Conservation (phyloP, 345 rosid species). For the Brassica carinata region DNA sequence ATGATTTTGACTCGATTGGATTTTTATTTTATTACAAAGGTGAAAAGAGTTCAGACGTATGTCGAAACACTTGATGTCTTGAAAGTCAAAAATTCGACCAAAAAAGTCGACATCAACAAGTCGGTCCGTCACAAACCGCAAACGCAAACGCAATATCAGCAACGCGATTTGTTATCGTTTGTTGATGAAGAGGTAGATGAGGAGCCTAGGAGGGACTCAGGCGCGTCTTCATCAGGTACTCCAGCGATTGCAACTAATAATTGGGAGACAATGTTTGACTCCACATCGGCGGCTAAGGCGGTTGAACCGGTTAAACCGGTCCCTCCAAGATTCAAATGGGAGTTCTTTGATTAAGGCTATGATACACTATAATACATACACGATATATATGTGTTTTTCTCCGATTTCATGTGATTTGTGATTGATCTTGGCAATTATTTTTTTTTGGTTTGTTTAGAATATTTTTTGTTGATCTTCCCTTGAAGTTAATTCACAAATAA, state of each 20-base stretch:
- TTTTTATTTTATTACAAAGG: conserved; percentile 47
- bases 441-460: conserved; percentile 23
- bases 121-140: conserved; percentile 49
- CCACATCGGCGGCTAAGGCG: conserved; percentile 46
- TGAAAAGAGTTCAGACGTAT: conserved; percentile 84
- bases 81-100: conserved; percentile 68
- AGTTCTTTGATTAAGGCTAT: conserved; percentile 60
- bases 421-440: conserved; percentile 28
- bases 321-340: conserved; percentile 89
- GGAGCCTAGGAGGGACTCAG: conserved; percentile 47
- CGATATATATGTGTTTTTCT: conserved; percentile 16
- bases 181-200: conserved; percentile 39
- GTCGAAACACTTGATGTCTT: conserved; percentile 86
- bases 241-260: conserved; percentile 60
- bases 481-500: conserved; percentile 30
- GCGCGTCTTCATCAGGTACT: conserved; percentile 46
- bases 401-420: conserved; percentile 29
- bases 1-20: conserved; percentile 2
- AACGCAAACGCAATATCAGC: conserved; percentile 31
- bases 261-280: conserved; percentile 82
- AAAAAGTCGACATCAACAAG: conserved; percentile 40
- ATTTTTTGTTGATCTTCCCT: conserved; percentile 28
- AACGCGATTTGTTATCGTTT: conserved; percentile 42
- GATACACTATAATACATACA: conserved; percentile 22
- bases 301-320: conserved; percentile 41